These are phyloP conservation scores for Coniochaeta sp. DNA, from an alignment of 2,329 filamentous ascomycete species.

Conservation along the genomic window DNA sequence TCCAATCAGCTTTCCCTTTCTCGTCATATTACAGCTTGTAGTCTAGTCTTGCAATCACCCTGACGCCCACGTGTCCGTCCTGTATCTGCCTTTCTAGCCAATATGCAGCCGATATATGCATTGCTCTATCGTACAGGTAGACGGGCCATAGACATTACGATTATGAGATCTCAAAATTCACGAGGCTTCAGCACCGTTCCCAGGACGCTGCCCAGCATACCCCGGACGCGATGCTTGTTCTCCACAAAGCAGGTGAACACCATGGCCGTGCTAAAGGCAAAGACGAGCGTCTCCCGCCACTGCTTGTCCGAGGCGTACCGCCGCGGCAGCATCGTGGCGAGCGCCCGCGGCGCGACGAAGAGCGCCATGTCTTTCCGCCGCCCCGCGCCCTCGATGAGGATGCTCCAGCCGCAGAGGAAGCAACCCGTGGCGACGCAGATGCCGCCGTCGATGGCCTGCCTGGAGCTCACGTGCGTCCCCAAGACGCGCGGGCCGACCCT, in stretches of 20 bases:
- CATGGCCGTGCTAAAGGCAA: constrained; percentile 61
- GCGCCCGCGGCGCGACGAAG: constrained; percentile 73
- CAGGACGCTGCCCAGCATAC: constrained; percentile 58
- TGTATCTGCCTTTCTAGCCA: not conserved
- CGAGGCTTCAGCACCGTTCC: constrained; percentile 35
- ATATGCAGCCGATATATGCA: not conserved
- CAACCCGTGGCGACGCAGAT: constrained; percentile 68
- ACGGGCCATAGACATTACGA: not conserved
- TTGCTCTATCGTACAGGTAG: not conserved
- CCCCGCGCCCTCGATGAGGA: constrained; percentile 60
- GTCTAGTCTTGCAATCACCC: not conserved
- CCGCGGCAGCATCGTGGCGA: constrained; percentile 67
- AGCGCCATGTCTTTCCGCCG: constrained; percentile 69
- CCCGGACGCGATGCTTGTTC: constrained; percentile 55
- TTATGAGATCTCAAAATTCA: constrained; percentile 5
- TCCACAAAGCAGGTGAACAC: constrained; percentile 63
- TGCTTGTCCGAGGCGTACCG: constrained; percentile 55
- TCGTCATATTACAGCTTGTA: not conserved
- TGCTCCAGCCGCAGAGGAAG: constrained; percentile 72
- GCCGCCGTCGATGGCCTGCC: constrained; percentile 51
- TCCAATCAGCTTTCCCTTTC: no score
- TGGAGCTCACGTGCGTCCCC: constrained; percentile 36
- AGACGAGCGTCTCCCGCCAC: constrained; percentile 60
- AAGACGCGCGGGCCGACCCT: constrained; percentile 64
- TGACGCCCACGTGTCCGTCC: not conserved